These are phyloP conservation scores for Phylloporus sp. DNA, from an alignment of 768 basidiomycete species.

Conservation along the genomic window DNA sequence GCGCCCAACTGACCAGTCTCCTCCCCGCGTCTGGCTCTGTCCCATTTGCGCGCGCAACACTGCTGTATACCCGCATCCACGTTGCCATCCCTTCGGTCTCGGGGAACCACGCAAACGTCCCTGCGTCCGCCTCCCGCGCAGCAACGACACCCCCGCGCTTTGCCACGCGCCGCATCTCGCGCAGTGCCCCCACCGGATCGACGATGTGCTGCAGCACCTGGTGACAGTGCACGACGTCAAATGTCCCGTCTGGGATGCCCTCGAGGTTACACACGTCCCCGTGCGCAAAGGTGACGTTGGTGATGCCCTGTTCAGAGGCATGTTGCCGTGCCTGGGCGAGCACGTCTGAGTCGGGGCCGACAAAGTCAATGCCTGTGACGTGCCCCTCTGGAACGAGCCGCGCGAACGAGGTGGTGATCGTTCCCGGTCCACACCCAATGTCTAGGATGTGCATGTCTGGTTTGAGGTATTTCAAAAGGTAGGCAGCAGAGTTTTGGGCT, in stretches of 20 bases:
- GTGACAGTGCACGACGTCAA: background rate
- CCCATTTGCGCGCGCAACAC: background rate
- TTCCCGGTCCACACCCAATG: background rate
- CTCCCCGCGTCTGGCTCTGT: background rate
- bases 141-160: background rate
- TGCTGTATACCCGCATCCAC: background rate
- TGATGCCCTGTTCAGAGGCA: too few relatives aligned
- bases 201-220: background rate
- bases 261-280: background rate
- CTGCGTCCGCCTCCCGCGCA: background rate
- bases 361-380: background rate
- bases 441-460: background rate
- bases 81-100: background rate
- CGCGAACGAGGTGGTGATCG: background rate
- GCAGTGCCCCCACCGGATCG: background rate
- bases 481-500: background rate
- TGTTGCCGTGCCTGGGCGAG: background rate
- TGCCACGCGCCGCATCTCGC: background rate
- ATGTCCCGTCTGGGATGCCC: background rate
- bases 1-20: background rate
- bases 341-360: background rate
- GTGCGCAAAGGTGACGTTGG: too few relatives aligned
- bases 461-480: background rate
- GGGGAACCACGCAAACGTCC: background rate
- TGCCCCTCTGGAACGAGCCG: background rate